These are phyloP conservation scores for Gaertneriomyces sp. DNA, from an alignment of 192 early-diverging fungal species.

Conservation along the genomic window DNA sequence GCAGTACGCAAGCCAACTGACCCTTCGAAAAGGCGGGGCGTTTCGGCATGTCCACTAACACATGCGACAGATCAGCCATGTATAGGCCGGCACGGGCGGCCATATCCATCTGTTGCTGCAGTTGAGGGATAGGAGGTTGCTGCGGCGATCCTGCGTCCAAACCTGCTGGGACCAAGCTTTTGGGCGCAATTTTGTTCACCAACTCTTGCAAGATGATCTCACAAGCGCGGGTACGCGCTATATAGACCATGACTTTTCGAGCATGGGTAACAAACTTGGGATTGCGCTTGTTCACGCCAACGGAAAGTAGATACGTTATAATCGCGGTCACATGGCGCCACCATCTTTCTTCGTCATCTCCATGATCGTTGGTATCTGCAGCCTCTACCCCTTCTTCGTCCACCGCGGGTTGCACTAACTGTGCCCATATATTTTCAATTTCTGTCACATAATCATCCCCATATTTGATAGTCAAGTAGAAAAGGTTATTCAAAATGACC, in stretches of 20 bases:
- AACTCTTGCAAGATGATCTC: conserved; percentile 57
- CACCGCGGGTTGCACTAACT: conserved; percentile 46
- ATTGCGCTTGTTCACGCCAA: conserved; percentile 72
- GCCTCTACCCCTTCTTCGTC: conserved; percentile 33
- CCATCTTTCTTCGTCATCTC: conserved; percentile 19
- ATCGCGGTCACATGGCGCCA: conserved; percentile 46
- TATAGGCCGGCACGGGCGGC: conserved; percentile 33
- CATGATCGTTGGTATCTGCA: neutral
- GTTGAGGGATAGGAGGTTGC: neutral
- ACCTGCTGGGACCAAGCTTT: conserved; percentile 56
- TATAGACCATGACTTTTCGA: conserved; percentile 73
- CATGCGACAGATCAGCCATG: conserved; percentile 68
- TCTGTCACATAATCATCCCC: conserved; percentile 75
- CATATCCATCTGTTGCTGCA: neutral
- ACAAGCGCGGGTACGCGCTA: conserved; percentile 63
- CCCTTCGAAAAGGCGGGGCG: conserved; percentile 69
- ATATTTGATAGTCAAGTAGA: conserved; percentile 78
- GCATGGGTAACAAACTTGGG: conserved; percentile 73
- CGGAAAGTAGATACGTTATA: conserved; percentile 66
- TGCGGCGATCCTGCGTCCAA: conserved; percentile 16
- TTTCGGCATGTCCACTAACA: conserved; percentile 59
- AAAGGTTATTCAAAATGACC: conserved; percentile 71
- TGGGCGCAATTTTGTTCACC: conserved; percentile 66
- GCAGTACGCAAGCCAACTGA: conserved; percentile 70
- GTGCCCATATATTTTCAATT: conserved; percentile 72